These are phyloP conservation scores for Arxiozyma bovina DNA, from an alignment of 1,139 yeast genomes.

Conservation along the genomic window DNA sequence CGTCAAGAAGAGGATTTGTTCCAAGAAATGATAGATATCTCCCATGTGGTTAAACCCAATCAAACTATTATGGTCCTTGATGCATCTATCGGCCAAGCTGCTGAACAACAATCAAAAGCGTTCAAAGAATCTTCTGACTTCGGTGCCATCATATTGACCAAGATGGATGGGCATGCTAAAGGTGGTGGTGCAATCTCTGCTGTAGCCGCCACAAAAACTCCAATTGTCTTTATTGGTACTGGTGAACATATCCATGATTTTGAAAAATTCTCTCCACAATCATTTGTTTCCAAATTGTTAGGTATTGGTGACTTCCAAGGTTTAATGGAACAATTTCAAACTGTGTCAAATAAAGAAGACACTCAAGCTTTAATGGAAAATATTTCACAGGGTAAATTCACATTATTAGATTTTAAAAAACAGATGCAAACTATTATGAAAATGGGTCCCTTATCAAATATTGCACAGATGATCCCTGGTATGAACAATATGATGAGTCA, in stretches of 20 bases:
- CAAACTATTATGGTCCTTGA: slow-evolving; percentile 97
- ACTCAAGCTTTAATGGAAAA: slow-evolving; percentile 90
- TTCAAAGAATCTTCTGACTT: slow-evolving; percentile 88
- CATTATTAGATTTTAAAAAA: slow-evolving; percentile 82
- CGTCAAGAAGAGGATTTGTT: slow-evolving; percentile 89
- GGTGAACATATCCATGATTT: slow-evolving; percentile 95
- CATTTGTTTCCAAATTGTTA: slow-evolving; percentile 77
- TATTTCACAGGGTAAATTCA: slow-evolving; percentile 89
- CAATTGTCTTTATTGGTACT: slow-evolving; percentile 94
- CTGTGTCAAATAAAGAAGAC: slow-evolving; percentile 62
- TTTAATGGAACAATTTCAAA: slow-evolving; percentile 85
- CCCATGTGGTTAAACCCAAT: slow-evolving; percentile 75
- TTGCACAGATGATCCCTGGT: slow-evolving; percentile 96
- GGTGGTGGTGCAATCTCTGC: slow-evolving; percentile 99
- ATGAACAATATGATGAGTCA: slow-evolving; percentile 79
- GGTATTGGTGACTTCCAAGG: slow-evolving; percentile 97
- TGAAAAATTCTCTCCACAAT: slow-evolving; percentile 83
- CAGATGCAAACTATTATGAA: slow-evolving; percentile 93
- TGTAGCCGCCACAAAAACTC: slow-evolving; percentile 93
- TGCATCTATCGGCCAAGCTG: slow-evolving; percentile 97
- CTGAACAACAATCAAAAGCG: slow-evolving; percentile 89
- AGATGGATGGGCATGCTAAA: slow-evolving; percentile 98
- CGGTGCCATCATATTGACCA: slow-evolving; percentile 91
- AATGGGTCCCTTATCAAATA: slow-evolving; percentile 91
- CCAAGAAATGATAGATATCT: slow-evolving; percentile 89